A percentile compares a stretch with the other conserved stretches of the same genome.
These are phyloP conservation scores for Pseudonitzschia delicatissima DNA, from an alignment of 108 stramenopile genomes.

Conservation along the genomic window DNA sequence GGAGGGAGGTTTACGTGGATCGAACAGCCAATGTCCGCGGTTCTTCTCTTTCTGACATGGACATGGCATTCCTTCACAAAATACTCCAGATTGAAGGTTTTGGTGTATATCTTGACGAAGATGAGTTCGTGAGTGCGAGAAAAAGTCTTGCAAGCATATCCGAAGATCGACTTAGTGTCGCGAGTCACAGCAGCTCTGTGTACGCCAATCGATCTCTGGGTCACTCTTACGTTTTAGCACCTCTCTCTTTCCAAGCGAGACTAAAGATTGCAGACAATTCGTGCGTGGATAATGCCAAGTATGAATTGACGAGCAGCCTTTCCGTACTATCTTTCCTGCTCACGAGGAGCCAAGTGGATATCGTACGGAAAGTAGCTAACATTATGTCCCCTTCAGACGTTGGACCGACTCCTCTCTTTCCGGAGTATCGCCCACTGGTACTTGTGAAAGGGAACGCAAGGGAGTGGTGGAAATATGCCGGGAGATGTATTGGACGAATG, in stretches of 20 bases:
- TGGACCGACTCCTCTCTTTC: slow-evolving; percentile 59
- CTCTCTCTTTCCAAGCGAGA: slow-evolving; percentile 72
- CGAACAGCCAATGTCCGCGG: slow-evolving; percentile 25
- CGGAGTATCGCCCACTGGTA: slow-evolving; percentile 73
- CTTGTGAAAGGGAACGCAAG: slow-evolving; percentile 16
- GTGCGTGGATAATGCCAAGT: slow-evolving; percentile 76
- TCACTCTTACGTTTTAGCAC: slow-evolving; percentile 61
- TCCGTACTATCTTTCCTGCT: slow-evolving; percentile 54
- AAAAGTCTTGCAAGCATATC: slow-evolving; percentile 10
- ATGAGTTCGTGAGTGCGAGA: background rate
- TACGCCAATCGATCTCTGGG: background rate
- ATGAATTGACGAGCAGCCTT: slow-evolving; percentile 64
- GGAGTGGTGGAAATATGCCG: slow-evolving; percentile 82
- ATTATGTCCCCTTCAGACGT: slow-evolving; percentile 27
- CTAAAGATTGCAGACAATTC: slow-evolving; percentile 69
- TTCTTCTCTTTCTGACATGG: slow-evolving; percentile 11
- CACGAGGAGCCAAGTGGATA: slow-evolving; percentile 66
- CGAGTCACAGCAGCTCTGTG: background rate
- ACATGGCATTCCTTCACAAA: slow-evolving; percentile 69
- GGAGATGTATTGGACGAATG: slow-evolving; percentile 73
- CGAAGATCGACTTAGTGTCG: background rate
- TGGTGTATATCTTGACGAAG: slow-evolving; percentile 70
- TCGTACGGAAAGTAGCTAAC: slow-evolving; percentile 47
- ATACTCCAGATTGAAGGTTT: slow-evolving; percentile 60
- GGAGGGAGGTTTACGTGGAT: slow-evolving; percentile 73